A percentile compares a stretch with the other conserved stretches of the same genome.
phyloP scores from a whole-genome alignment of 495 filamentous ascomycete genomes.

The Aspergillus affinis region DNA sequence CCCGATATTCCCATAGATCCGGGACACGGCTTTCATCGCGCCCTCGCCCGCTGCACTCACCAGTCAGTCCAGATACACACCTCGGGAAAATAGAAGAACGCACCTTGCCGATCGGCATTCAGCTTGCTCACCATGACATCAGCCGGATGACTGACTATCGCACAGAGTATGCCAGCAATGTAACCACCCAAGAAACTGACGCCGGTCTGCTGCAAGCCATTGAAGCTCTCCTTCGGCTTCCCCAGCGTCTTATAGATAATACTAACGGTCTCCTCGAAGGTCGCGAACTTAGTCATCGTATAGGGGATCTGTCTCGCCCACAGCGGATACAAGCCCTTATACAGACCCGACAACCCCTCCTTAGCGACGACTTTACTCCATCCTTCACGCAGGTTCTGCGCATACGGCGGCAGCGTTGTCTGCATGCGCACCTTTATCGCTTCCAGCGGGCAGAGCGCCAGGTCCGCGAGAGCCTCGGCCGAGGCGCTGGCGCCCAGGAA shows the following conservation, averaged over 20 bases:
- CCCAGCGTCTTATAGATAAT: conserved; percentile 62
- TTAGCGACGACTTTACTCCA: conserved; percentile 58
- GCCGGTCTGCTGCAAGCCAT: conserved; percentile 63
- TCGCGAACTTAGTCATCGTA: conserved; percentile 77
- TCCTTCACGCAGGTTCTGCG: conserved; percentile 59
- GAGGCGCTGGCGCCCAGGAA: conserved; percentile 64
- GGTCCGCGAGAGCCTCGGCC: conserved; percentile 69
- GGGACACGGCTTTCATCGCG: conserved; percentile 57
- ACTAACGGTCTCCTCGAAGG: conserved; percentile 67
- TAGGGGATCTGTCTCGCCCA: conserved; percentile 74
- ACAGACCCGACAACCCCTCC: conserved; percentile 60
- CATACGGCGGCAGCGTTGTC: conserved; percentile 66
- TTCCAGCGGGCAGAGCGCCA: conserved; percentile 66
- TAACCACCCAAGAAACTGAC: conserved; percentile 70
- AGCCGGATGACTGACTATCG: conserved; percentile 61
- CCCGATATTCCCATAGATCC: conserved; percentile 73
- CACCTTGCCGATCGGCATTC: conserved; percentile 63
- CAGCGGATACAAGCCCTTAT: conserved; percentile 68
- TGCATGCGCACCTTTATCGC: conserved; percentile 75
- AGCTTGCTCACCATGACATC: conserved; percentile 76
- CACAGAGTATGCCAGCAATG: conserved; percentile 70
- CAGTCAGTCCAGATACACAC: conserved; percentile 8
- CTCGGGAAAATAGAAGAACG: conserved; percentile 22
- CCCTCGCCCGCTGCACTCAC: conserved; percentile 56
- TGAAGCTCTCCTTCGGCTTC: conserved; percentile 64